Conservation (phyloP, 163 green algal species). For the Scenedesmus sp. region DNA sequence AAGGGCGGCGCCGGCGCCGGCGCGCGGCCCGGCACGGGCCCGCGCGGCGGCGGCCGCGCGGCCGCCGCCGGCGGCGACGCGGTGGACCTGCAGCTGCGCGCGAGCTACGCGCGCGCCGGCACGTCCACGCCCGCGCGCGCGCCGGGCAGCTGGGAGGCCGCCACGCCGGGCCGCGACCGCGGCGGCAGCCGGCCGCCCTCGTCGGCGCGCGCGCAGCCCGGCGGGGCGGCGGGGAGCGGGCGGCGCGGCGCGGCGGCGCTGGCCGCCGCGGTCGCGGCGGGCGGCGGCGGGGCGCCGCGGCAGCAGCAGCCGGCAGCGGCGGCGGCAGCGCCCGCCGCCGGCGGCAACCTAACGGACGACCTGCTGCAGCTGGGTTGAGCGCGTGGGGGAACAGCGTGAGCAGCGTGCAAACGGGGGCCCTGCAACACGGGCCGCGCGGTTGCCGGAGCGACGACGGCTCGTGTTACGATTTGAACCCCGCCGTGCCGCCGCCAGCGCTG, state of each 20-base stretch:
- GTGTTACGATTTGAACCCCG: no score
- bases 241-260: neutral
- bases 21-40: neutral
- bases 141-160: neutral
- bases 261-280: neutral
- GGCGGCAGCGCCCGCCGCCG: neutral
- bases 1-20: neutral
- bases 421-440: neutral
- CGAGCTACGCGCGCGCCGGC: slow-evolving; percentile 5
- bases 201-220: slow-evolving; percentile 9
- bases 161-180: neutral
- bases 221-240: neutral
- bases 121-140: neutral
- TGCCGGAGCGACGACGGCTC: no score
- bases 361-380: slow-evolving; percentile 54
- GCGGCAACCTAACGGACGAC: slow-evolving; percentile 49
- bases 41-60: neutral
- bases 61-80: slow-evolving; percentile 13
- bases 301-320: neutral
- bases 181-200: neutral
- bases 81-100: slow-evolving; percentile 39
- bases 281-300: neutral
- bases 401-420: no score
- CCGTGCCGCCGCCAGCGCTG: no score
- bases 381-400: no score